These are phyloP conservation scores for Candida nonsorbophila DNA, from an alignment of 805 yeast genomes.

Conservation along the genomic window DNA sequence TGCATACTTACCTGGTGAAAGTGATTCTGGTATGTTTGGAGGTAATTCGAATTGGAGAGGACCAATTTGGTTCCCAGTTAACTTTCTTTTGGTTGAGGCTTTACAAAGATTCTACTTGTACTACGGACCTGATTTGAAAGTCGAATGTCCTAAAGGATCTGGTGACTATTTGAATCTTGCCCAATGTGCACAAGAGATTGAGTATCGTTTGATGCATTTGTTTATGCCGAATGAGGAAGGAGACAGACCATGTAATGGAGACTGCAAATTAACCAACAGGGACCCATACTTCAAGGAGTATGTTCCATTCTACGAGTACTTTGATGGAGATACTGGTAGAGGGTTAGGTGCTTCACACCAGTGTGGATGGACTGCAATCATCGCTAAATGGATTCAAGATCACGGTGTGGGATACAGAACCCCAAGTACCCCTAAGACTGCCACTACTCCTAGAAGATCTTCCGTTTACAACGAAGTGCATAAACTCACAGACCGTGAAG, in stretches of 20 bases:
- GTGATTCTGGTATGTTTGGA: conserved; percentile 91
- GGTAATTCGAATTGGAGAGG: conserved; percentile 98
- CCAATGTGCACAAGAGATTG: conserved; percentile 85
- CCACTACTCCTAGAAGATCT: conserved; percentile 22
- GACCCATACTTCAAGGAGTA: conserved; percentile 73
- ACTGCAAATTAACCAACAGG: conserved; percentile 42
- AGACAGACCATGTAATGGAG: conserved; percentile 76
- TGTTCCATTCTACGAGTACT: conserved; percentile 79
- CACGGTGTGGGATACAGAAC: conserved; percentile 67
- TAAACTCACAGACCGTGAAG: conserved; percentile 2
- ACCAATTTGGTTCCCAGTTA: conserved; percentile 95
- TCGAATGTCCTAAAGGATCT: conserved; percentile 84
- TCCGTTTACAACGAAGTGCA: conserved; percentile 19
- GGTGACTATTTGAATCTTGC: conserved; percentile 75
- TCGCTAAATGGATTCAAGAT: conserved; percentile 87
- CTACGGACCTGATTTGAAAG: conserved; percentile 80
- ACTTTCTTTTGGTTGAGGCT: conserved; percentile 79
- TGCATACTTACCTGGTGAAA: conserved; percentile 79
- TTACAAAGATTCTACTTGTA: conserved; percentile 82
- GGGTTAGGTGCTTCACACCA: conserved; percentile 93
- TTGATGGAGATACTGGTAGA: conserved; percentile 91
- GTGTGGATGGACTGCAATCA: conserved; percentile 94
- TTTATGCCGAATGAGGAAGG: conserved; percentile 65
- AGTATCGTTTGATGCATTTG: conserved; percentile 75
- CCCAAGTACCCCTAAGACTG: conserved; percentile 36